A percentile compares a stretch with the other conserved stretches of the same genome.
Evolutionary conservation across 495 filamentous ascomycete species (phyloP).

Genomic region (Podospora appendiculata): DNA sequence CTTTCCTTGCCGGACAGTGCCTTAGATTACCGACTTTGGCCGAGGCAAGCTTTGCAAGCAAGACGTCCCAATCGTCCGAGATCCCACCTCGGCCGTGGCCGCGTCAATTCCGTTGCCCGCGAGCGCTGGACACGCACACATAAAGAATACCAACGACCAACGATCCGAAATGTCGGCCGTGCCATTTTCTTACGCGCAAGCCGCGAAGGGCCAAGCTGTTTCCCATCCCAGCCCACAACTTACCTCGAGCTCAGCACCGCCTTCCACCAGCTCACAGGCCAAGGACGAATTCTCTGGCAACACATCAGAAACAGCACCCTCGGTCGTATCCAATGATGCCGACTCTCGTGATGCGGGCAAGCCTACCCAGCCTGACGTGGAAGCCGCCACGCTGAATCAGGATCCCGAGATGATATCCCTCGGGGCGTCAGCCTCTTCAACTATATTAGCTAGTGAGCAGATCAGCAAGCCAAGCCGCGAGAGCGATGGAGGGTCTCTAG

Average conservation of each 20-base stretch:
- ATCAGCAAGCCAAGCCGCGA: conserved; percentile 10
- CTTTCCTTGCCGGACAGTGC: conserved; percentile 15
- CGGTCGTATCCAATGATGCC: conserved; percentile 54
- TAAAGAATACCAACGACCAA: not conserved
- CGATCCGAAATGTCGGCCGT: conserved; percentile 27
- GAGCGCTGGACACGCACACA: not conserved
- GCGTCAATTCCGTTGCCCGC: conserved; percentile 2
- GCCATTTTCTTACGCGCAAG: conserved; percentile 89
- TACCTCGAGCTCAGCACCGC: conserved; percentile 59
- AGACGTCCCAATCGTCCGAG: not conserved
- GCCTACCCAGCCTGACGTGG: conserved; percentile 13
- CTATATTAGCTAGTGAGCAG: conserved; percentile 18
- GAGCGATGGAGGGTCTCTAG: conserved; percentile 10
- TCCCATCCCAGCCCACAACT: conserved; percentile 49
- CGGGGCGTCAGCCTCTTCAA: conserved; percentile 16
- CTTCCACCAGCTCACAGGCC: conserved; percentile 53
- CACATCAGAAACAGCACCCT: conserved; percentile 45
- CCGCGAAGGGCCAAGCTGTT: conserved; percentile 67
- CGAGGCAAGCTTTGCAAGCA: conserved; percentile 5
- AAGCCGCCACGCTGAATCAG: conserved; percentile 11
- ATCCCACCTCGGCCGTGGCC: not conserved
- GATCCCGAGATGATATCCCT: conserved; percentile 16
- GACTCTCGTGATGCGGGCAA: conserved; percentile 28
- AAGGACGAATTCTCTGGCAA: conserved; percentile 46
- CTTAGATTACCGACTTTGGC: not conserved